Evolutionary conservation across 805 yeast genomes (phyloP).

Genomic region (Metschnikowia anglica): DNA sequence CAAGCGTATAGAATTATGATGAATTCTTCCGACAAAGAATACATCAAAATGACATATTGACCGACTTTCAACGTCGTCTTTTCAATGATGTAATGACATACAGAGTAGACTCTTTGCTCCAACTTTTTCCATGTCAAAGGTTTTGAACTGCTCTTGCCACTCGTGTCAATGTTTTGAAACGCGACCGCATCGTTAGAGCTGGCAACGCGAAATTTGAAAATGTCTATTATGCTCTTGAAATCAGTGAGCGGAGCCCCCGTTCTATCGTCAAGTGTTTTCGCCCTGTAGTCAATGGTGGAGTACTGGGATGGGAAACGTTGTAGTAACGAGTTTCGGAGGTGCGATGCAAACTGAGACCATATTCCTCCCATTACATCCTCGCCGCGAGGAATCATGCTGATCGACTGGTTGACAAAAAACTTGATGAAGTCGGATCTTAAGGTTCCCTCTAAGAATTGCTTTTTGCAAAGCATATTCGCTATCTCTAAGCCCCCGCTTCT

Average conservation of each 20-base stretch:
- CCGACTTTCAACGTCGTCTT: slow-evolving; percentile 67
- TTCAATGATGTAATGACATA: slow-evolving; percentile 65
- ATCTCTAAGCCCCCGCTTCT: slow-evolving; percentile 87
- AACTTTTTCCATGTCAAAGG: slow-evolving; percentile 73
- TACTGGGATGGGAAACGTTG: slow-evolving; percentile 68
- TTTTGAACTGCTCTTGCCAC: slow-evolving; percentile 36
- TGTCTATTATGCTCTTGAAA: slow-evolving; percentile 67
- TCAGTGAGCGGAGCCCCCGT: slow-evolving; percentile 72
- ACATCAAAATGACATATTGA: slow-evolving; percentile 74
- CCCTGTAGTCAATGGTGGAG: slow-evolving; percentile 79
- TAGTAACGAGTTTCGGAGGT: slow-evolving; percentile 59
- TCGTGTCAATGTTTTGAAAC: slow-evolving; percentile 45
- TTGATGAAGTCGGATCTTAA: slow-evolving; percentile 78
- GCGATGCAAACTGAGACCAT: slow-evolving; percentile 77
- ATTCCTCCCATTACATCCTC: slow-evolving; percentile 78
- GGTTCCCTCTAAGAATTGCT: slow-evolving; percentile 74
- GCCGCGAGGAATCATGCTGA: slow-evolving; percentile 68
- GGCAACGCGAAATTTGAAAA: slow-evolving; percentile 74
- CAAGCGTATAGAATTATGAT: slow-evolving; percentile 84
- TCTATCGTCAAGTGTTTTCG: slow-evolving; percentile 72
- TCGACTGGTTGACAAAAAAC: slow-evolving; percentile 64
- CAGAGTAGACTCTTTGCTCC: slow-evolving; percentile 72
- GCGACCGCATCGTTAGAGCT: slow-evolving; percentile 81
- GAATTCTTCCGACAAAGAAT: slow-evolving; percentile 84
- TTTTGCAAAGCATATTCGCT: slow-evolving; percentile 84